phyloP scores from a whole-genome alignment of 164 flowering plant genomes.

The Euptelea pleiosperma region DNA sequence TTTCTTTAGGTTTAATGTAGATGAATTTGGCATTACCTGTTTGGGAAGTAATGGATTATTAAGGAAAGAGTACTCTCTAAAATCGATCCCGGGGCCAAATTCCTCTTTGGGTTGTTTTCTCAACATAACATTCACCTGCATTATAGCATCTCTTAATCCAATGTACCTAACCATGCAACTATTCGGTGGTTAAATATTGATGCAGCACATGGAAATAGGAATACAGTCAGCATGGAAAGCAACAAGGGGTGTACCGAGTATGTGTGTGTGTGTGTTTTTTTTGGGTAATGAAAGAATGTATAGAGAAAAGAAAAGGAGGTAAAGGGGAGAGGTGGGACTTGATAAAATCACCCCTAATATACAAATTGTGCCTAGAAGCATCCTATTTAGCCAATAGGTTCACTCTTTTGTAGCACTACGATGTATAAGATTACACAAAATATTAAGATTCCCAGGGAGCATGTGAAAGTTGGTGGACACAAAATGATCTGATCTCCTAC shows the following conservation, averaged over 20 bases:
- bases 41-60: slow-evolving; percentile 72
- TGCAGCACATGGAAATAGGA: background rate
- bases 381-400: too few species aligned
- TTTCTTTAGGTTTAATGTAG: background rate
- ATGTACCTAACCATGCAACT: background rate
- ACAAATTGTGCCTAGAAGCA: too few species aligned
- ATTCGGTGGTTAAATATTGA: background rate
- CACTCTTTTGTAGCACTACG: too few species aligned
- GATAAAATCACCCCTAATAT: too few species aligned
- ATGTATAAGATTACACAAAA: background rate
- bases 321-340: too few species aligned
- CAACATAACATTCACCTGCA: slow-evolving; percentile 83
- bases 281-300: too few species aligned
- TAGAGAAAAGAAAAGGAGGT: too few species aligned
- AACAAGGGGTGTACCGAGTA: too few species aligned
- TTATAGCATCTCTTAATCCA: background rate
- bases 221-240: background rate
- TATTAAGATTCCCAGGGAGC: background rate
- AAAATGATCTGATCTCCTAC: too few species aligned
- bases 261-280: too few species aligned
- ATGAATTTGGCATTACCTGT: slow-evolving; percentile 34
- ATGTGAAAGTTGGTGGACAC: too few species aligned
- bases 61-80: slow-evolving; percentile 87
- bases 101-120: slow-evolving; percentile 56
- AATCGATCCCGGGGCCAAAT: slow-evolving; percentile 65